These are phyloP conservation scores for Berberis vulgaris DNA, from an alignment of 164 flowering plant species.

Conservation along the genomic window DNA sequence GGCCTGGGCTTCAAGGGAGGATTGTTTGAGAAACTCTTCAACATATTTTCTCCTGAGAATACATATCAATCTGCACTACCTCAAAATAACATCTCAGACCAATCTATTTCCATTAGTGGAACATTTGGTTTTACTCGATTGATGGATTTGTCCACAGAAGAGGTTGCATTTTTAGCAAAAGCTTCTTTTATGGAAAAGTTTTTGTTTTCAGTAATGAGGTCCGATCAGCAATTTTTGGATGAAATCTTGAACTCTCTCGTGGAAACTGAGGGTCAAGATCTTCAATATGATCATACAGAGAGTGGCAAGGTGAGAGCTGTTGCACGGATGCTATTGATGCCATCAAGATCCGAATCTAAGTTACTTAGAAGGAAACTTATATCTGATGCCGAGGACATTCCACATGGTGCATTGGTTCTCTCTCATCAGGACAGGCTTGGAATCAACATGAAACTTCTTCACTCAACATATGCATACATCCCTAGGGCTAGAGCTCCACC, in stretches of 20 bases:
- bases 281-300: constrained; percentile 26
- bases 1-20: constrained; percentile 14
- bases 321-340: constrained; percentile 73
- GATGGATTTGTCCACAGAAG: constrained; percentile 75
- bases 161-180: constrained; percentile 65
- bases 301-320: constrained; percentile 68
- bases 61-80: constrained; percentile 33
- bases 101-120: constrained; percentile 27
- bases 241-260: constrained; percentile 45
- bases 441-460: constrained; percentile 56
- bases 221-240: constrained; percentile 37
- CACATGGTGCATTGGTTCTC: constrained; percentile 59
- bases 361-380: constrained; percentile 41
- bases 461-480: constrained; percentile 74
- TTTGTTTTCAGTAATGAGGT: constrained; percentile 52
- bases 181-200: constrained; percentile 69
- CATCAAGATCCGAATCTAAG: constrained; percentile 46
- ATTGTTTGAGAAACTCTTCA: constrained; percentile 45
- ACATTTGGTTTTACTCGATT: constrained; percentile 79
- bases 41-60: constrained; percentile 62
- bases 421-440: constrained; percentile 70
- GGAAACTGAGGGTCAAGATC: constrained; percentile 48
- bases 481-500: constrained; percentile 90
- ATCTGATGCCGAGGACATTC: constrained; percentile 47
- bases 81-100: constrained; percentile 19